Evolutionary conservation across 2,329 filamentous ascomycete species (phyloP), one percentile per base, ranked within the genome.

Genomic region (Tolypocladium tropicale): DNA sequence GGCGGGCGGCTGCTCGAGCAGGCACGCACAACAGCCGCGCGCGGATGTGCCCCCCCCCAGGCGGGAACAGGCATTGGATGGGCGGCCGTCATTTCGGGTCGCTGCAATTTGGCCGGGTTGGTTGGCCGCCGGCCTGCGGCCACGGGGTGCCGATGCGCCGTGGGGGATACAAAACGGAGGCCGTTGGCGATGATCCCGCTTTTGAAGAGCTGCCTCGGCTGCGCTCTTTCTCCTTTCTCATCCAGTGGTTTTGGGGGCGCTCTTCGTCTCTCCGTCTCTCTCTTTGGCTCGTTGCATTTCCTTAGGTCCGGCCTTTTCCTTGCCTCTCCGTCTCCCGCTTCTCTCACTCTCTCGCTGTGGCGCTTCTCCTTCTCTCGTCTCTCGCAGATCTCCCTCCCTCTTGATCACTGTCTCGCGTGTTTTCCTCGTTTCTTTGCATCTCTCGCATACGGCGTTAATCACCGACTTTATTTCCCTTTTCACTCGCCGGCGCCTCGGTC

Each of bases 261-360:
- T n/a, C n/a, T n/a, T n/a, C n/a, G n/a, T n/a, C n/a, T 56, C 57
- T 59, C 54, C 54, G 53, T 59, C 50, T 60, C 46, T 58, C 54
- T 58, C 54, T 60, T n/a, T n/a, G 55, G 55, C 32, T 43, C 54
- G 48, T 56, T 49, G 12, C 28, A 18, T 32, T 50, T 50, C 46
- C 46, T 50, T 32, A 12, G 18, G 28, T 33, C 18, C 11, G 21
- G 21, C 6, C n/a, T n/a, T 25, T 23, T 25, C 21, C 11, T 41
- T 25, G 4, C 21, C 1, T 25, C 41, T 50, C 46, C 43, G 10
- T 18, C 46, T 49, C 46, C 14, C 46, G 3, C 11, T 25, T 49
- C 18, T 14, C 46, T 32, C 43, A 4, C 43, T 30, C 43, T 9
- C 34, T 16, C 5, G 9, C 9, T 10, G 39, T 43, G 37, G 37